These are phyloP conservation scores for Alloascoidea africana DNA, from an alignment of 805 yeast genomes.

Conservation along the genomic window DNA sequence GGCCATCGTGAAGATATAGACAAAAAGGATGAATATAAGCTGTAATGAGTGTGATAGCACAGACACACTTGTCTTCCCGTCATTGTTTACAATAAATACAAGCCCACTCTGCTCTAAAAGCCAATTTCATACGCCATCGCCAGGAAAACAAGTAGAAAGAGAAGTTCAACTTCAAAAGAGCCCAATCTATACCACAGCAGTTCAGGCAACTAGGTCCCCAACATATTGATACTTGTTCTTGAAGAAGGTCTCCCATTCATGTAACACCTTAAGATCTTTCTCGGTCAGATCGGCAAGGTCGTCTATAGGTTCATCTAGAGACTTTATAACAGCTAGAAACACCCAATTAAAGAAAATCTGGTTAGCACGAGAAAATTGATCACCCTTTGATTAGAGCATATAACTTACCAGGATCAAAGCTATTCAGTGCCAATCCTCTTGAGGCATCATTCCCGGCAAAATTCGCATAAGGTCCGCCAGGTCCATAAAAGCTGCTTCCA, in stretches of 20 bases:
- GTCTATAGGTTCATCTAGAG: constrained; percentile 70
- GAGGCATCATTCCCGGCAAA: constrained; percentile 96
- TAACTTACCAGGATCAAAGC: constrained; percentile 40
- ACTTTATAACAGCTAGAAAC: constrained; percentile 18
- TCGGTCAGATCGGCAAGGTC: constrained; percentile 40
- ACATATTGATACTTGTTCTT: constrained; percentile 67
- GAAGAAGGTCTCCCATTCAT: constrained; percentile 80
- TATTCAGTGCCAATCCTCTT: constrained; percentile 78
- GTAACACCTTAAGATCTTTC: constrained; percentile 50
- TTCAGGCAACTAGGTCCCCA: constrained; percentile 37
- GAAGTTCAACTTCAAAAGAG: too few species aligned
- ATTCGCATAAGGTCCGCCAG: constrained; percentile 86
- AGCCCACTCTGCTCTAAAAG: neutral
- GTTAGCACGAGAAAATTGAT: neutral
- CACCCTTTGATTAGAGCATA: neutral
- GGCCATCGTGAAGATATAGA: too few species aligned
- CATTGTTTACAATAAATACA: neutral
- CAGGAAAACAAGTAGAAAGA: neutral
- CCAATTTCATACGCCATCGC: neutral
- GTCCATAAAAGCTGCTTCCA: constrained; percentile 84
- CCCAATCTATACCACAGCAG: neutral
- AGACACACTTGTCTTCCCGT: neutral
- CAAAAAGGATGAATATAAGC: too few species aligned
- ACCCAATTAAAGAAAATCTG: neutral
- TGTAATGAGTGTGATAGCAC: too few species aligned